Base-by-base conservation (phyloP, 2,329 filamentous ascomycete species). In the Epichloe hybrida region DNA sequence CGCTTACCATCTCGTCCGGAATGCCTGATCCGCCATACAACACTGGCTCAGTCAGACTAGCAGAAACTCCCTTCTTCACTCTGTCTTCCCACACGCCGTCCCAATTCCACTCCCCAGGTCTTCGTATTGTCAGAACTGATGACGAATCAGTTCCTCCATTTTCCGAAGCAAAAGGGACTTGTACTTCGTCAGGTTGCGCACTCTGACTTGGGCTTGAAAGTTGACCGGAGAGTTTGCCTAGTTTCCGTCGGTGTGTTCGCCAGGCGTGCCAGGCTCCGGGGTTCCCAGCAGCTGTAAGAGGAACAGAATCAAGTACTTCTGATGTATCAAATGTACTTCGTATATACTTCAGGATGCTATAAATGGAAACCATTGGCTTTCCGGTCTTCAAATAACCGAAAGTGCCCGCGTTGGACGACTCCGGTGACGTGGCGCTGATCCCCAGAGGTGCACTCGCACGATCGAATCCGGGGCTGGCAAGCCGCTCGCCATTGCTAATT, bases 31-130 rank as follows among this genome's bases (percentile, higher is more conserved):
- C 75, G 5, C 88, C 88, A 68, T 83, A 97, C 23, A 97, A 69
- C 4, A 88, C 82, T 2, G 81, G 72, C 57, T 97, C 91, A 1
- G 87, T 86, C 47, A 88, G 69, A 61, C 88, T 95, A 9, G 78
- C 75, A 48, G 83, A 78, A 42, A 96, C 79, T 17, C 85, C 85
- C 64, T 84, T 86, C 66, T 80, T 83, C 1, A 95, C 90, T 50
- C 91, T 78, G 56, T 90, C 84, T 63, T 94, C 87, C 91, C 91
- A 98, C 0, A 97, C 91, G 0, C 91, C 90, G 61, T 95, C 88
- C 91, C 91, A 97, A 62, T 95, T 95, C 91, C 91, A 97, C 59
- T 95, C 85, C 6, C 85, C 86, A 0, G 88, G 88, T 34, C 52
- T 52, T 37, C 57, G 42, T 12, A 54, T 45, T 1, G 45, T 48